Percentiles rank a stretch among this genome's conserved stretches.
Evolutionary conservation across 163 green algal genomes (phyloP).

Genomic region (Smithsoniella earleae): DNA sequence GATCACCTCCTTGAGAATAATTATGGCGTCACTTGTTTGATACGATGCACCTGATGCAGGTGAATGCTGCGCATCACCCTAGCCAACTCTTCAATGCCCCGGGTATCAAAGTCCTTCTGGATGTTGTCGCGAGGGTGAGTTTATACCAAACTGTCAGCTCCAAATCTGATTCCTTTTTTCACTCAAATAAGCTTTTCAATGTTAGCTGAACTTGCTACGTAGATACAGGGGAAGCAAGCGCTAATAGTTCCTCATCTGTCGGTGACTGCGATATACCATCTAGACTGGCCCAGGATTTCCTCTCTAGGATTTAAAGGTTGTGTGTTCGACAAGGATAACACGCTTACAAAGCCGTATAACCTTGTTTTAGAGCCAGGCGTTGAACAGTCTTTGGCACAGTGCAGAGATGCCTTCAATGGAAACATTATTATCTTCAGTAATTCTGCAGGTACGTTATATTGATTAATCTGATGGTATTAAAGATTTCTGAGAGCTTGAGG

Average conservation of each 20-base stretch:
- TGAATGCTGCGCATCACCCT: background rate
- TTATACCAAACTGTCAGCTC: background rate
- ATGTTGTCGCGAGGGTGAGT: conserved; percentile 10
- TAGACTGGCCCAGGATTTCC: background rate
- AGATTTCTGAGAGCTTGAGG: too few species aligned
- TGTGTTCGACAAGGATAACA: conserved; percentile 84
- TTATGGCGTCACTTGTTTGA: too few species aligned
- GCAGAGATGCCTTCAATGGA: conserved; percentile 45
- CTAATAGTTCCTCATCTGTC: conserved; percentile 24
- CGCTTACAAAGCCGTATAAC: conserved; percentile 62
- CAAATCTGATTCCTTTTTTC: background rate
- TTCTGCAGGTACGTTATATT: conserved; percentile 53
- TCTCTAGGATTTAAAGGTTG: conserved; percentile 39
- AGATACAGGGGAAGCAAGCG: background rate
- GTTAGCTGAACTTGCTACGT: background rate
- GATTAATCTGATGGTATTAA: too few species aligned
- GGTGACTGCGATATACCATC: background rate
- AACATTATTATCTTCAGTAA: conserved; percentile 63
- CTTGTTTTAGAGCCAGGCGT: conserved; percentile 41
- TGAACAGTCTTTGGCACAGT: conserved; percentile 38
- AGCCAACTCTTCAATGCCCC: conserved; percentile 20
- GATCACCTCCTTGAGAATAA: too few species aligned
- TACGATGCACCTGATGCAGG: conserved; percentile 1
- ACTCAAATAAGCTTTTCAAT: background rate
- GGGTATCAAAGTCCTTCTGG: conserved; percentile 27